Conservation (phyloP, 257 asterid genomes). For the Ophiorrhiza pumila region DNA sequence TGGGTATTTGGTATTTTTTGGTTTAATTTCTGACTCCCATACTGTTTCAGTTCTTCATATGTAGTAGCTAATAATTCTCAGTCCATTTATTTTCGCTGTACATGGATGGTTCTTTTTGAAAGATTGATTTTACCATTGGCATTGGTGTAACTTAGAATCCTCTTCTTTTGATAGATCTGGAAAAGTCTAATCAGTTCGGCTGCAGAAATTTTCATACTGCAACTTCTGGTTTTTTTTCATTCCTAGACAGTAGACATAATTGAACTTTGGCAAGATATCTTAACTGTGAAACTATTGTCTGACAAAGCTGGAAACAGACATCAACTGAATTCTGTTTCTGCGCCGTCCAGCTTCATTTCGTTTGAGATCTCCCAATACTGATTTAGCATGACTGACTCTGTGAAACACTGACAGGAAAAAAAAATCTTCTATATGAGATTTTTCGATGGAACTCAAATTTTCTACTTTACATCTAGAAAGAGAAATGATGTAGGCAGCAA, state of each 20-base stretch:
- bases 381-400: background rate
- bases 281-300: background rate
- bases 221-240: background rate
- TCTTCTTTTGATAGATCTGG: background rate
- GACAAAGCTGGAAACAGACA: constrained; percentile 5
- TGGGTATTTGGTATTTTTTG: background rate
- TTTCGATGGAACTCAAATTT: background rate
- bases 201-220: background rate
- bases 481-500: background rate
- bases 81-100: background rate
- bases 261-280: background rate
- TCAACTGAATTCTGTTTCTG: background rate
- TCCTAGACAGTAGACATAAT: background rate
- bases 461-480: background rate
- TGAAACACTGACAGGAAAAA: background rate
- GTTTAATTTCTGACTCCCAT: background rate
- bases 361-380: background rate
- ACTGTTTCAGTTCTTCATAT: background rate
- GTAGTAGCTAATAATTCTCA: background rate
- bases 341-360: background rate
- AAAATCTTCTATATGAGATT: background rate
- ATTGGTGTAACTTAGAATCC: background rate
- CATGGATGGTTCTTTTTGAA: background rate
- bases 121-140: background rate
- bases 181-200: background rate